Conservation (phyloP, 2,329 filamentous ascomycete species). For the Nannizziopsis arthrosporioides region DNA sequence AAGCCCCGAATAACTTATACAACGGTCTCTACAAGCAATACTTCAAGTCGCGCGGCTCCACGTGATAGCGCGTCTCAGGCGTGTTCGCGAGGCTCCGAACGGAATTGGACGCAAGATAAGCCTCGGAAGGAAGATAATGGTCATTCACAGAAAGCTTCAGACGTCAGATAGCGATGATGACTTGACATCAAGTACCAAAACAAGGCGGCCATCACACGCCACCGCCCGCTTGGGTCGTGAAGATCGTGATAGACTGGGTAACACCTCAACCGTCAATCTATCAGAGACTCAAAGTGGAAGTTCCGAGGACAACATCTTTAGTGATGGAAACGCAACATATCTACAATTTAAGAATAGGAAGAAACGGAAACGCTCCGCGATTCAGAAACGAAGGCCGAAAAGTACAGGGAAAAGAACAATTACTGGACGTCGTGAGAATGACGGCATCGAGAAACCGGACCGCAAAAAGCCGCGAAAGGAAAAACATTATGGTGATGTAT, state of each 20-base stretch:
- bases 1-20: no score
- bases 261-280: slow-evolving; percentile 13
- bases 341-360: slow-evolving; percentile 53
- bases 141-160: slow-evolving; percentile 19
- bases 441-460: slow-evolving; percentile 12
- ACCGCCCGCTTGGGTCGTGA: neutral
- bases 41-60: no score
- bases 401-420: slow-evolving; percentile 34
- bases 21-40: no score
- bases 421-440: slow-evolving; percentile 25
- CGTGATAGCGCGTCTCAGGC: no score
- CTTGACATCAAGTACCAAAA: slow-evolving; percentile 26
- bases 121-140: slow-evolving; percentile 16
- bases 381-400: slow-evolving; percentile 38
- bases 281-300: slow-evolving; percentile 18
- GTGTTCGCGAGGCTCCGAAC: no score
- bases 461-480: slow-evolving; percentile 23
- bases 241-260: slow-evolving; percentile 10
- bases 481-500: slow-evolving; percentile 35
- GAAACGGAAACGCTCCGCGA: slow-evolving; percentile 43
- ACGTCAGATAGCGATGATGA: slow-evolving; percentile 27
- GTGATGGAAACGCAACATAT: slow-evolving; percentile 41
- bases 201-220: neutral
- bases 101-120: no score
- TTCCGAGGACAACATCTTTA: slow-evolving; percentile 25